Evolutionary conservation across 129 eudicot genomes (phyloP).

Genomic region (Helichrysum umbraculigerum): DNA sequence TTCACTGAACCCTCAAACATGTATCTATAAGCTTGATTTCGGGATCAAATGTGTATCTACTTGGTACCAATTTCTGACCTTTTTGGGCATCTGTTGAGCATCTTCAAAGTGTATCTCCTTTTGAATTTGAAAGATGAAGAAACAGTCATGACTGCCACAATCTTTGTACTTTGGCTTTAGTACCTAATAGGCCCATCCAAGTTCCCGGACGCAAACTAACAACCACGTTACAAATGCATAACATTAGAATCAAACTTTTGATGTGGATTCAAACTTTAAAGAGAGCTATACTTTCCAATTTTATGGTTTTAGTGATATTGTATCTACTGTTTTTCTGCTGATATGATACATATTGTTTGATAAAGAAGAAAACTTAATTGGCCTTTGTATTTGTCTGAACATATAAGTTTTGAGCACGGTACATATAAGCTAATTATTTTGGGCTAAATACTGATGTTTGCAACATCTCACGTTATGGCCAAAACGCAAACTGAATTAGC

Average conservation of each 20-base stretch:
- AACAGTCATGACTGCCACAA: conserved; percentile 4
- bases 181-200: conserved; percentile 94
- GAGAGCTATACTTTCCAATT: not conserved
- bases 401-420: not conserved
- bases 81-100: not conserved
- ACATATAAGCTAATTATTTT: too few species aligned
- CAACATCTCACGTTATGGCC: not conserved
- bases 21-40: conserved; percentile 8
- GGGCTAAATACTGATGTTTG: not conserved
- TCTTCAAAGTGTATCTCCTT: conserved; percentile 4
- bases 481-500: not conserved
- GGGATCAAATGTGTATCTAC: conserved; percentile 23
- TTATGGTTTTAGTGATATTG: not conserved
- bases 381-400: not conserved
- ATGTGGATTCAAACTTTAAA: not conserved
- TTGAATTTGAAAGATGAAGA: conserved; percentile 13
- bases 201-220: conserved; percentile 90
- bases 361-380: too few species aligned
- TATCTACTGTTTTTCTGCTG: not conserved
- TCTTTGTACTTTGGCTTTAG: conserved; percentile 32
- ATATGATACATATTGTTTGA: not conserved
- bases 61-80: conserved; percentile 7
- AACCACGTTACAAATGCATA: conserved; percentile 8
- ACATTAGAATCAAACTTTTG: conserved; percentile 19
- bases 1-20: conserved; percentile 24